Percentiles rank a stretch among this genome's conserved stretches.
These are phyloP conservation scores for Calonectria naviculata DNA, from an alignment of 2,329 filamentous ascomycete genomes.

Conservation along the genomic window DNA sequence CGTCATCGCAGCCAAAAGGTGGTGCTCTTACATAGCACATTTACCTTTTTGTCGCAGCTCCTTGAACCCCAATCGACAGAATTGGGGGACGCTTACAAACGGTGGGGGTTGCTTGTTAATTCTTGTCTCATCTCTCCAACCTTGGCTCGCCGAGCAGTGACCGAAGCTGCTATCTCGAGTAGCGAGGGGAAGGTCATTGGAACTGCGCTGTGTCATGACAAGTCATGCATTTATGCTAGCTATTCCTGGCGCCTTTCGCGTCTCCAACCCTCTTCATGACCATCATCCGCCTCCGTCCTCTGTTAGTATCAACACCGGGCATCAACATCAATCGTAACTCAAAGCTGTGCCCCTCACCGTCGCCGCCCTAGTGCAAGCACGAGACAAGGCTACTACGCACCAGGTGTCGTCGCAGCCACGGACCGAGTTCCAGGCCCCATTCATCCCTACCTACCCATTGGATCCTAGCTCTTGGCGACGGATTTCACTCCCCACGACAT, in stretches of 20 bases:
- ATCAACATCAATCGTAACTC: constrained; percentile 34
- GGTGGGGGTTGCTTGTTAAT: constrained; percentile 26
- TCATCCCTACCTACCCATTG: constrained; percentile 13
- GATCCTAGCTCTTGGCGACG: constrained; percentile 1
- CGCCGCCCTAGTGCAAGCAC: constrained; percentile 19
- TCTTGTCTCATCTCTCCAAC: constrained; percentile 11
- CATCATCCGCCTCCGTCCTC: background rate
- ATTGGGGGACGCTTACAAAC: constrained; percentile 26
- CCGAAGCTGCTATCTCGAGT: background rate
- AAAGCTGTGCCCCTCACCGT: constrained; percentile 32
- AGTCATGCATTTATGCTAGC: background rate
- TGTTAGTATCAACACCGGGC: background rate
- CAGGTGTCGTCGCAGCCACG: constrained; percentile 35
- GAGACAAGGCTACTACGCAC: constrained; percentile 23
- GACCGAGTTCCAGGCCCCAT: constrained; percentile 40
- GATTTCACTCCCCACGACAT: constrained; percentile 19
- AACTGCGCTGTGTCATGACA: background rate
- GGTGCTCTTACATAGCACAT: constrained; percentile 24
- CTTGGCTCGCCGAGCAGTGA: constrained; percentile 7
- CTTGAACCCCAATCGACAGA: constrained; percentile 14
- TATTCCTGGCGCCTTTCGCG: background rate
- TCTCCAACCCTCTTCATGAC: background rate
- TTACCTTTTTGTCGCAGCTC: constrained; percentile 13
- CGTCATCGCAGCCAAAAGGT: constrained; percentile 38
- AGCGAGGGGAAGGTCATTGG: background rate